Conservation (phyloP, 2,329 filamentous ascomycete genomes). For the Aspergillus fructus region DNA sequence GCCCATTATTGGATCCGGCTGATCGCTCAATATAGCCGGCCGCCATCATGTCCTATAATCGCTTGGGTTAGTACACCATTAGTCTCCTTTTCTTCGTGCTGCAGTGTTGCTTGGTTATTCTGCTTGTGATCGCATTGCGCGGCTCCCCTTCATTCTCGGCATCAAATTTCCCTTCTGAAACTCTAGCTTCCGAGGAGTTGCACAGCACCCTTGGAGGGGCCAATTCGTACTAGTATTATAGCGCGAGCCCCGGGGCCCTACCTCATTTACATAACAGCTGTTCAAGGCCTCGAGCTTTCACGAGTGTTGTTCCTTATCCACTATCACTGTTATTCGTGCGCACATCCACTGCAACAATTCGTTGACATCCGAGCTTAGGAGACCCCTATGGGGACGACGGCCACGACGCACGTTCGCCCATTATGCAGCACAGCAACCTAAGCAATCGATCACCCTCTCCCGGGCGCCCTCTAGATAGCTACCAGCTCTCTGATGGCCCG, state of each 20-base stretch:
- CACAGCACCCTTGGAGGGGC: not conserved
- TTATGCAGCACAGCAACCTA: constrained; percentile 55
- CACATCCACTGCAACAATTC: not conserved
- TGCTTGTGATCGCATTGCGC: constrained; percentile 8
- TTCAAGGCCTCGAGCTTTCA: not conserved
- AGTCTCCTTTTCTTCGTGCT: not conserved
- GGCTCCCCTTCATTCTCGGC: constrained; percentile 18
- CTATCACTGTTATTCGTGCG: not conserved
- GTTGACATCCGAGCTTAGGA: constrained; percentile 29
- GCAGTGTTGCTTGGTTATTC: not conserved
- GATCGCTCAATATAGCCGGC: constrained; percentile 19
- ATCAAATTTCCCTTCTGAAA: constrained; percentile 21
- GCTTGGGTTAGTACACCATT: constrained; percentile 60
- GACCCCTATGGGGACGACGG: constrained; percentile 46
- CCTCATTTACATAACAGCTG: not conserved
- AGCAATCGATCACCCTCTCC: constrained; percentile 70
- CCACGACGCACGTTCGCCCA: constrained; percentile 42
- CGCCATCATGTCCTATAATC: constrained; percentile 63
- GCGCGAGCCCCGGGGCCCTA: not conserved
- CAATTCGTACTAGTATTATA: not conserved
- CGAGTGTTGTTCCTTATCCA: not conserved
- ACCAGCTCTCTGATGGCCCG: constrained; percentile 78
- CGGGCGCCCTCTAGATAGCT: constrained; percentile 70
- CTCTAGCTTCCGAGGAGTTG: constrained; percentile 12
- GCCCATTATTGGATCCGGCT: constrained; percentile 20